phyloP scores from a whole-genome alignment of 129 eudicot species.

The Flaveria robusta region DNA sequence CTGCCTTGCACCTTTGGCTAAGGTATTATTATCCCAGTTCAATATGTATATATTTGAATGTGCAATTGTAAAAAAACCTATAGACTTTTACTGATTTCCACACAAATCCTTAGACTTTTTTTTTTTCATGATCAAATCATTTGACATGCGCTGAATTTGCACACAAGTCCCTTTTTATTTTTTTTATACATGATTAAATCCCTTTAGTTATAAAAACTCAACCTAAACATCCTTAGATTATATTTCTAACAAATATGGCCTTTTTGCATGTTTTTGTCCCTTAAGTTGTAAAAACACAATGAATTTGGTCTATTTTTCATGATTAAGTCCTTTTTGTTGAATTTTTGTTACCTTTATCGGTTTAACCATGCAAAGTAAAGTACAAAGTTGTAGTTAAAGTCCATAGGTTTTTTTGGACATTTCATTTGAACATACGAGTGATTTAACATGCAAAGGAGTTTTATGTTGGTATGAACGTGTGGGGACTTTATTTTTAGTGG shows the following conservation, averaged over 20 bases:
- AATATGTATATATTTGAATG: background rate
- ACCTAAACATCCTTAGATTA: background rate
- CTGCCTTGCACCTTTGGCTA: constrained; percentile 98
- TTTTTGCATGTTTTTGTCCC: background rate
- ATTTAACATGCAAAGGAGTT: background rate
- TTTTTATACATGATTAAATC: background rate
- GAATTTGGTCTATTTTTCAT: no score
- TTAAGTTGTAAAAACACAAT: no score
- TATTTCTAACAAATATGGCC: background rate
- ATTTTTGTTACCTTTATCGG: background rate
- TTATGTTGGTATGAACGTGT: background rate
- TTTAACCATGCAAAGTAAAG: no score
- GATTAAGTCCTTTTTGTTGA: no score
- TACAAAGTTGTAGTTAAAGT: no score
- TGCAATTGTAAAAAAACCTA: background rate
- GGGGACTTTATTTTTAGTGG: background rate
- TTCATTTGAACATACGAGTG: no score
- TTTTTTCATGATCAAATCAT: background rate
- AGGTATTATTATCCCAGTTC: constrained; percentile 39
- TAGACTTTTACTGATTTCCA: background rate
- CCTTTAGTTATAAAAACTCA: background rate
- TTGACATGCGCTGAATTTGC: background rate
- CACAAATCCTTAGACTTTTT: background rate
- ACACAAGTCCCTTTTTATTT: background rate
- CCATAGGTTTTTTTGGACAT: background rate